Percentiles rank a stretch among this genome's conserved stretches.
These are phyloP conservation scores for Globisporangium abappressorium DNA, from an alignment of 352 stramenopile species.

Conservation along the genomic window DNA sequence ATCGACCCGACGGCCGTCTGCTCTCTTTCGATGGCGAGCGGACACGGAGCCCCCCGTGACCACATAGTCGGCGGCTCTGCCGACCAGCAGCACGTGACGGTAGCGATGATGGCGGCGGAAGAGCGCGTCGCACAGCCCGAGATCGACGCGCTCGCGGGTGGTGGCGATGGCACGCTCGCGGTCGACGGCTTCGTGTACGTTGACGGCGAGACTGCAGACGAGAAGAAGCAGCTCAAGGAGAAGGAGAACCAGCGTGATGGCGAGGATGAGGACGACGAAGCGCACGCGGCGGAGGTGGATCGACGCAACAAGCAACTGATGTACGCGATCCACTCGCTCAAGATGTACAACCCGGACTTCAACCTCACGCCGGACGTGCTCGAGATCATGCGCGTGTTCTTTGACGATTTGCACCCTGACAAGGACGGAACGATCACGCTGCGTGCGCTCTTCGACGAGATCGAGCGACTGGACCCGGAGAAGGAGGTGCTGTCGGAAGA, in stretches of 20 bases:
- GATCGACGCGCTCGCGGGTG: background rate
- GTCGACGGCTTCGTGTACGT: conserved; percentile 15
- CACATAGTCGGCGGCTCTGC: background rate
- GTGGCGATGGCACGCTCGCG: conserved; percentile 2
- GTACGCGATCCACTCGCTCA: conserved; percentile 57
- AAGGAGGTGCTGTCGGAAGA: conserved; percentile 43
- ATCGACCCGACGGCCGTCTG: background rate
- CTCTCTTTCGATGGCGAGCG: background rate
- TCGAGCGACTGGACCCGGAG: conserved; percentile 61
- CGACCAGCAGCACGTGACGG: background rate
- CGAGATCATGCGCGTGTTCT: conserved; percentile 79
- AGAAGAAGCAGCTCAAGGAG: background rate
- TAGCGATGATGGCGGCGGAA: background rate
- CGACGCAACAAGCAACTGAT: conserved; percentile 27
- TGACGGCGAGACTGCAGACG: background rate
- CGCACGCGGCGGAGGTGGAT: background rate
- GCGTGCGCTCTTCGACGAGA: conserved; percentile 49
- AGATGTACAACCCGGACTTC: conserved; percentile 83
- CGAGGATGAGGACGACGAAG: background rate
- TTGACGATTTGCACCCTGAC: conserved; percentile 61
- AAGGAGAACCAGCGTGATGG: background rate
- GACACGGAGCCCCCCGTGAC: background rate
- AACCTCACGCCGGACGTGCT: conserved; percentile 75
- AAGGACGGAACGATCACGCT: conserved; percentile 47
- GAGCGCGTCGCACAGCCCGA: background rate